Evolutionary conservation across 2,329 filamentous ascomycete species (phyloP), one percentile per base, ranked within the genome.

Genomic region (Diaporthe velutina): DNA sequence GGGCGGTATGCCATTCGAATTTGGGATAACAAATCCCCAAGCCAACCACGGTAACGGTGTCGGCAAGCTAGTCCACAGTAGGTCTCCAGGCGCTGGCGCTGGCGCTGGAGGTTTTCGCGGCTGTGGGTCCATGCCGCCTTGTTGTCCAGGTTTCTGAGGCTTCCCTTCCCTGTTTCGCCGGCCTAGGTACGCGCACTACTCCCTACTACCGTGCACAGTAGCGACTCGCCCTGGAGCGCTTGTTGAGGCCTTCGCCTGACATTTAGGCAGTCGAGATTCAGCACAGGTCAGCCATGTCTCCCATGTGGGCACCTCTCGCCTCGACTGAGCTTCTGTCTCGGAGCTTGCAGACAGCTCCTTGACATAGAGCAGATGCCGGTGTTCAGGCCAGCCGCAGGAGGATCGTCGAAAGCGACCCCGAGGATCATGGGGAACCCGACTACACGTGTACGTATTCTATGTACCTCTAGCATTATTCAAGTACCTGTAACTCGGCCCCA

Each of bases 141-240:
- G 48, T 30, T 40, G 48, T 54, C 64, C 64, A 68, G 64, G 64
- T 54, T 68, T 54, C 64, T 54, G 33, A 40, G 45, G 33, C 64
- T 68, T 68, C 64, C 33, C 33, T 54, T 68, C 64, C 64, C 33
- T 68, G 64, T 52, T 68, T 68, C 48, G 33, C 64, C 64, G n/a
- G n/a, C n/a, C n/a, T n/a, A n/a, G n/a, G n/a, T 67, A 54, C 50
- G 25, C 60, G 28, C 19, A 45, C 60, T 42, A 64, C 38, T 64
- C 17, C 64, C 64, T 38, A 48, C 60, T 48, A 40, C 64, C 33
- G 38, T 42, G n/a, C 60, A 33, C 60, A 66, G 60, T 33, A 54
- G 64, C 48, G 45, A 28, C 48, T 28, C 48, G 12, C 40, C 28
- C 19, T 15, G 28, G 40, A 10, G 40, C 1, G 28, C 40, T 45